A percentile compares a stretch with the other conserved stretches of the same genome.
phyloP scores from a whole-genome alignment of 73 alveolate species.

The Tetrahymena thermophila region DNA sequence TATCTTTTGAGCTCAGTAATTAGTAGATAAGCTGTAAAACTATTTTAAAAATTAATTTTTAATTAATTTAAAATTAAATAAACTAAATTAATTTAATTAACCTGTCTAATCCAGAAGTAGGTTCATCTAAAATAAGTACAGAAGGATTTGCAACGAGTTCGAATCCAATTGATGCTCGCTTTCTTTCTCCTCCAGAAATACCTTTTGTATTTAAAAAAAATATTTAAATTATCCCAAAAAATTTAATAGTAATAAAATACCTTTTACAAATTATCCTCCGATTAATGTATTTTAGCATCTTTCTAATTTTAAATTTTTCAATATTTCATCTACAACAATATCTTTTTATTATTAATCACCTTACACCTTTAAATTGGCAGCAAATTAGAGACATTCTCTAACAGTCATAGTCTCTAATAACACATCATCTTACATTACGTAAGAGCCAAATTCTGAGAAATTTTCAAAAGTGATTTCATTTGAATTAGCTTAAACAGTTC shows the following conservation, averaged over 20 bases:
- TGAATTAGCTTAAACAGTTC: constrained; percentile 60
- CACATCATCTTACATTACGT: constrained; percentile 48
- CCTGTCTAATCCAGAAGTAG: neutral
- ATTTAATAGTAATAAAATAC: neutral
- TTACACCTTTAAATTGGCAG: constrained; percentile 36
- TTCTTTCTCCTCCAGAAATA: constrained; percentile 30
- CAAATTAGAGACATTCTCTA: constrained; percentile 47
- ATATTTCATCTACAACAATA: neutral
- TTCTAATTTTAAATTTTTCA: constrained; percentile 19
- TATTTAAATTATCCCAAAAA: no score
- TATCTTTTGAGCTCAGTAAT: neutral
- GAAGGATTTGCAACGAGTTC: constrained; percentile 29
- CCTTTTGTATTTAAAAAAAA: no score
- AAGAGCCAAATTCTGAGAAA: constrained; percentile 21
- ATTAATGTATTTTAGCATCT: constrained; percentile 13
- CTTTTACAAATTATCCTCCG: constrained; percentile 21
- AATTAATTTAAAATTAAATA: no score
- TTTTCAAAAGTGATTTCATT: neutral
- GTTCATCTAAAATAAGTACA: constrained; percentile 27
- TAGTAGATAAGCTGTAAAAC: neutral
- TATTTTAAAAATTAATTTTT: no score
- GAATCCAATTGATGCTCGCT: constrained; percentile 34
- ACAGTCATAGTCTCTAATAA: constrained; percentile 30
- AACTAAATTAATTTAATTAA: no score
- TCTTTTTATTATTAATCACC: neutral